phyloP scores from a whole-genome alignment of 441 rosid genomes.

The Croton setiger region DNA sequence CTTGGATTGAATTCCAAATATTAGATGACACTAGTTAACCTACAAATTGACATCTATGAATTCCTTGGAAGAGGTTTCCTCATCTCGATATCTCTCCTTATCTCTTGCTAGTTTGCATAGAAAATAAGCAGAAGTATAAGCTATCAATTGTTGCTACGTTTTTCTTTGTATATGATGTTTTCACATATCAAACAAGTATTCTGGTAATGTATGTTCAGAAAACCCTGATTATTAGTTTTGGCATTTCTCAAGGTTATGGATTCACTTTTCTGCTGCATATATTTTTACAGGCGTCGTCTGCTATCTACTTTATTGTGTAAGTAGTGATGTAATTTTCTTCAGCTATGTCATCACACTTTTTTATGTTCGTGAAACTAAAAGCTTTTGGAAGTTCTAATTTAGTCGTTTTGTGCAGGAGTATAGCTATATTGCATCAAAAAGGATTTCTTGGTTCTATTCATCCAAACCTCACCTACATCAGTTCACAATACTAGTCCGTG shows the following conservation, averaged over 20 bases:
- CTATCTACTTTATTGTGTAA: slow-evolving; percentile 83
- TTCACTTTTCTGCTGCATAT: slow-evolving; percentile 91
- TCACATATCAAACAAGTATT: slow-evolving; percentile 14
- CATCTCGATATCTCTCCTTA: no score
- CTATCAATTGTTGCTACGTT: neutral
- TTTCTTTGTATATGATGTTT: neutral
- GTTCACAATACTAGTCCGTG: slow-evolving; percentile 71
- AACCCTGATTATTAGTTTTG: slow-evolving; percentile 33
- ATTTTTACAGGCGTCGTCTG: slow-evolving; percentile 81
- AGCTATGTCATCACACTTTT: slow-evolving; percentile 13
- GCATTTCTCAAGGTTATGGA: slow-evolving; percentile 75
- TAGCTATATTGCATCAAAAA: slow-evolving; percentile 52
- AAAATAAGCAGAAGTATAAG: no score
- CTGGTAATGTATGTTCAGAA: slow-evolving; percentile 14
- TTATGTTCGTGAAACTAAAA: slow-evolving; percentile 16
- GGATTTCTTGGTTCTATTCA: slow-evolving; percentile 63
- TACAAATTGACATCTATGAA: no score
- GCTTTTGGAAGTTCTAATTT: slow-evolving; percentile 15
- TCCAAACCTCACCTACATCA: slow-evolving; percentile 77
- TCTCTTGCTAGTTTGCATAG: no score
- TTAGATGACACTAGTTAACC: no score
- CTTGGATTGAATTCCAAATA: no score
- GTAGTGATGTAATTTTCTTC: slow-evolving; percentile 27
- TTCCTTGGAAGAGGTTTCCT: no score
- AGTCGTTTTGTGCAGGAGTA: slow-evolving; percentile 57